Evolutionary conservation across 2,329 filamentous ascomycete genomes (phyloP), one percentile per base, ranked within the genome.

Genomic region (Sclerotinia trifoliorum): DNA sequence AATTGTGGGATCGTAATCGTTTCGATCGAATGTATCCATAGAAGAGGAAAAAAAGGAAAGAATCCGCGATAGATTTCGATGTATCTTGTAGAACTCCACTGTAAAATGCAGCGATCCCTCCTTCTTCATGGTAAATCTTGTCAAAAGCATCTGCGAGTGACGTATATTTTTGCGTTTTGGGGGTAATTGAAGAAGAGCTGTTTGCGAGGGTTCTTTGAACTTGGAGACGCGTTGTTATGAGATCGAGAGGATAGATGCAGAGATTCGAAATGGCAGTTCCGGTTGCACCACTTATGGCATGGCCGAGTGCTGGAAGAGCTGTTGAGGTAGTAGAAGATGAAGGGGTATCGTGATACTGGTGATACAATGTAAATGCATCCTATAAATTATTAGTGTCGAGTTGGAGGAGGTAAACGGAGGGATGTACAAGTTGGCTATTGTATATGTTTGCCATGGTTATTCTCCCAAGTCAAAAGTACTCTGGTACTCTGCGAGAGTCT

Each of bases 31-130:
- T 75, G 73, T 80, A 81, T 71, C 84, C 91, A 80, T 96, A 96
- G 69, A 91, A 89, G 24, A 94, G 84, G 80, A 96, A 96, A 82
- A 96, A 96, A 64, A 96, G 83, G 77, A 95, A 94, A 68, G 90
- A 91, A 80, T 95, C 92, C 42, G 87, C 83, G 29, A 89, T 83
- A 32, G 86, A 88, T 78, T 91, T 92, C 74, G 81, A 83, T 15
- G 89, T 86, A 75, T 91, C 89, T 48, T 85, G 83, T 8, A 83
- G 79, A 1, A 90, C 78, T 35, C 90, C 90, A 32, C 82, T 84
- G 76, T 91, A 97, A 72, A 96, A 88, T 0, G 89, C 91, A 64
- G 78, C 76, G 24, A 89, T 72, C 4, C 90, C 88, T n/a, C 90
- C 88, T 42, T 93, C 90, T 44, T 85, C 82, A 46, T 82, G 80